These are phyloP conservation scores for Salix viminalis DNA, from an alignment of 345 rosid genomes.

Conservation along the genomic window DNA sequence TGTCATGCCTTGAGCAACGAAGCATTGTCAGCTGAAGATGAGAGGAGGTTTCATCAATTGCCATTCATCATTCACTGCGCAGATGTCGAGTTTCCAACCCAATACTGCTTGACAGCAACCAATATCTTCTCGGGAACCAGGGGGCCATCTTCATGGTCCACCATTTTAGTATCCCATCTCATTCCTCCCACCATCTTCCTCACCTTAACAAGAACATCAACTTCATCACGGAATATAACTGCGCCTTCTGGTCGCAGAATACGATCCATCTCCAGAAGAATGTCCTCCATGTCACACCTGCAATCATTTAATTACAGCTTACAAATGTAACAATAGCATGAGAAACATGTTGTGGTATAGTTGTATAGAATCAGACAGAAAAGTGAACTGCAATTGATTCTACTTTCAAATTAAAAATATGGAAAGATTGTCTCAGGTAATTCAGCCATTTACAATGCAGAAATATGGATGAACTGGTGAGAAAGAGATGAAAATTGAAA, in stretches of 20 bases:
- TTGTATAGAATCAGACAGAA: neutral
- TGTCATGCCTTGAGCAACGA: neutral
- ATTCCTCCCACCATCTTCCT: slow-evolving; percentile 73
- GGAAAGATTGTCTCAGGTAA: neutral
- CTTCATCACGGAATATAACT: slow-evolving; percentile 81
- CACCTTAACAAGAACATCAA: slow-evolving; percentile 72
- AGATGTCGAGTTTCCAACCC: slow-evolving; percentile 86
- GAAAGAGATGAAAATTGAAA: neutral
- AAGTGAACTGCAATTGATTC: neutral
- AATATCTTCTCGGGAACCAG: slow-evolving; percentile 83
- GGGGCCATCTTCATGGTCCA: slow-evolving; percentile 99
- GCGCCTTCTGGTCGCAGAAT: slow-evolving; percentile 98
- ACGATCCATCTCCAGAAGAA: slow-evolving; percentile 96
- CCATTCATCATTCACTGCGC: neutral
- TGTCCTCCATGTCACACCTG: slow-evolving; percentile 83
- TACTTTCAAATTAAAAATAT: neutral
- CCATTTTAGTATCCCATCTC: slow-evolving; percentile 94
- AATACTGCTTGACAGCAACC: slow-evolving; percentile 91
- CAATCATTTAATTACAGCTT: neutral
- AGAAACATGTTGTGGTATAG: neutral
- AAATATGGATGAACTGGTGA: neutral
- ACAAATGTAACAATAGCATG: neutral
- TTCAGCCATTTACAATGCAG: neutral
- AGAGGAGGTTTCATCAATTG: neutral
- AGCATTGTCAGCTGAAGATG: neutral